Conservation (phyloP, 148 eudicot genomes). For the Rhododendron henanense region DNA sequence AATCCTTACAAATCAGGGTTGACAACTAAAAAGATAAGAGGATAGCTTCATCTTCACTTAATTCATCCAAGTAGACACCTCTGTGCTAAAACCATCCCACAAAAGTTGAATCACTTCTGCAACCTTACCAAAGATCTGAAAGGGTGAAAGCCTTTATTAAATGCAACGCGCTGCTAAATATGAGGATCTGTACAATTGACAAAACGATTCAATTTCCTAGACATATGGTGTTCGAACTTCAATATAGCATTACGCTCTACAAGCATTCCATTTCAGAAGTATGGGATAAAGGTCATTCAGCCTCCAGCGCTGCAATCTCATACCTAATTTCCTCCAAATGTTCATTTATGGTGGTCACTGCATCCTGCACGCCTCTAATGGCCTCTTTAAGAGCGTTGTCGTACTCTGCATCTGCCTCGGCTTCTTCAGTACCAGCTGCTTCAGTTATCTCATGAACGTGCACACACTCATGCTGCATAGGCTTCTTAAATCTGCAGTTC, state of each 20-base stretch:
- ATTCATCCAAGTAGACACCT: neutral
- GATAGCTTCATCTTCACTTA: neutral
- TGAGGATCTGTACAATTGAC: neutral
- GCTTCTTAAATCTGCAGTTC: constrained; percentile 61
- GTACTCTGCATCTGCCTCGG: constrained; percentile 95
- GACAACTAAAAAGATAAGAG: neutral
- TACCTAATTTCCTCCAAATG: constrained; percentile 61
- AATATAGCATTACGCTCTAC: neutral
- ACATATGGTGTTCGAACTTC: neutral
- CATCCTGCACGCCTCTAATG: constrained; percentile 80
- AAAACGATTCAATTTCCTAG: neutral
- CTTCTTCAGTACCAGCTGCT: constrained; percentile 92
- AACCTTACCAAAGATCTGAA: neutral
- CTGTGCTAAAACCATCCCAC: neutral
- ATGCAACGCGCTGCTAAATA: neutral
- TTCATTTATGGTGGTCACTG: constrained; percentile 75
- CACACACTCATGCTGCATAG: constrained; percentile 75
- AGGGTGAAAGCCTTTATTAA: neutral
- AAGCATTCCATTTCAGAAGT: neutral
- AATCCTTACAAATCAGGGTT: neutral
- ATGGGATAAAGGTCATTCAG: constrained; percentile 17
- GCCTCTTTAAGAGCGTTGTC: constrained; percentile 86
- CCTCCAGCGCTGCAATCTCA: constrained; percentile 75
- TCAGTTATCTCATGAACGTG: constrained; percentile 92
- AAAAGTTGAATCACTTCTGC: neutral